Conservation (phyloP, 2,329 filamentous ascomycete species). For the Diatrype stigma region DNA sequence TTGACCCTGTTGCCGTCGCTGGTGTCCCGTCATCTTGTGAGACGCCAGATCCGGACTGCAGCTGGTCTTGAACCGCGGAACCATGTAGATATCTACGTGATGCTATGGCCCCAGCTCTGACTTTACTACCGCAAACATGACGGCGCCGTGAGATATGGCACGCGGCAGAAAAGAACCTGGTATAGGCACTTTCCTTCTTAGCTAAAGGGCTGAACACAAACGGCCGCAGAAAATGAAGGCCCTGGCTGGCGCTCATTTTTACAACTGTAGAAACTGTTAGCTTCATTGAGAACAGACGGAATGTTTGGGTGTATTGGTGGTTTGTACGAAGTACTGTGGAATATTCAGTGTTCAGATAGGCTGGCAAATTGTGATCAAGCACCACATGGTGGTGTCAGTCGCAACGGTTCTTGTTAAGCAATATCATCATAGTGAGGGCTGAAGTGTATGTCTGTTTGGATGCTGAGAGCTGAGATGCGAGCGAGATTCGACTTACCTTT, state of each 20-base stretch:
- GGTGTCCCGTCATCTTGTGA: constrained; percentile 3
- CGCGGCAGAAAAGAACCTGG: constrained; percentile 46
- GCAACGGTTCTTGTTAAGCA: constrained; percentile 54
- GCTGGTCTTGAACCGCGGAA: constrained; percentile 4
- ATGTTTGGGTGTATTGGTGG: too few species aligned
- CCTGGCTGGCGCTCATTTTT: constrained; percentile 40
- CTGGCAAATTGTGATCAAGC: constrained; percentile 51
- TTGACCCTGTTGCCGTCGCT: constrained; percentile 5
- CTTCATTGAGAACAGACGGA: constrained; percentile 7
- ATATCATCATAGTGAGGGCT: constrained; percentile 41
- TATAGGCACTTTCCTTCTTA: constrained; percentile 36
- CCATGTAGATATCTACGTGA: constrained; percentile 13
- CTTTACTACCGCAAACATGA: constrained; percentile 24
- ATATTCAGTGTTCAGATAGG: constrained; percentile 36
- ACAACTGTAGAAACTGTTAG: constrained; percentile 19
- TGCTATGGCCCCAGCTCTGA: constrained; percentile 4
- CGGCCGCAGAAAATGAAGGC: constrained; percentile 52
- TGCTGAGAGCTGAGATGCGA: neutral
- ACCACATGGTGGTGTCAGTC: constrained; percentile 48
- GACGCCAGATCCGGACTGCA: neutral
- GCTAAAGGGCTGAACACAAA: constrained; percentile 42
- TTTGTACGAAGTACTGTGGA: constrained; percentile 1
- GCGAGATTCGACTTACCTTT: neutral
- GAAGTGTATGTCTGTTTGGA: neutral
- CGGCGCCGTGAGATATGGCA: constrained; percentile 2